Evolutionary conservation across 2,329 filamentous ascomycete genomes (phyloP), one percentile per base, ranked within the genome.

Genomic region (Diplodia seriata): DNA sequence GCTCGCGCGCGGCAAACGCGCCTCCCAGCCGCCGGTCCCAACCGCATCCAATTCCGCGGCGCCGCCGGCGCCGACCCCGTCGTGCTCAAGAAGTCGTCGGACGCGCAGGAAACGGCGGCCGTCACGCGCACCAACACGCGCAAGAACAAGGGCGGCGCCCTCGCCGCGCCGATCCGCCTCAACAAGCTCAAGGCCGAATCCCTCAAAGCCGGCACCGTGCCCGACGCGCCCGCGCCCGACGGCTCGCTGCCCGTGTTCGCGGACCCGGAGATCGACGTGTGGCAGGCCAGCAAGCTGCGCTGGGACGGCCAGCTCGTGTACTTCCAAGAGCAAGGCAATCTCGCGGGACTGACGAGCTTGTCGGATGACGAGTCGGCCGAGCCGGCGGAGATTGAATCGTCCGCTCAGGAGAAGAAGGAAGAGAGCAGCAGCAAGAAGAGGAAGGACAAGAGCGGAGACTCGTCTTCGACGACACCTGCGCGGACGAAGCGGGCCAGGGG

Each of bases 221-320:
- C n/a, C 3, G 47, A 23, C 12, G 20, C 69, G 51, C 14, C 67
- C 64, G 54, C 59, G 47, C 38, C 47, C 40, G 55, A 31, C 33
- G 36, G 14, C 2, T 8, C 43, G 26, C 15, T 57, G 31, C 64
- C 47, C 6, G 43, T 67, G 1, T 67, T 50, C n/a, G 54, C 64
- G 9, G 26, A 67, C n/a, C 47, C 56, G 15, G 23, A 55, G 7
- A 38, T 64, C 14, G 71, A 70, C 38, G 63, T 68, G 4, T 68
- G 33, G 20, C 29, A 40, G 56, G 66, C 66, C 4, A 64, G 57
- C 50, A 63, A 31, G 38, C 50, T 85, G 5, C 76, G 75, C 12
- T 85, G 83, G 83, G 81, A 83, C 54, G 77, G 83, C 70, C 79
- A 77, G 33, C 73, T 85, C 11, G 79, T 77, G 6, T 81, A 82